These are phyloP conservation scores for Cutaneotrichosporon sp. DNA, from an alignment of 1,284 basidiomycete species.

Conservation along the genomic window DNA sequence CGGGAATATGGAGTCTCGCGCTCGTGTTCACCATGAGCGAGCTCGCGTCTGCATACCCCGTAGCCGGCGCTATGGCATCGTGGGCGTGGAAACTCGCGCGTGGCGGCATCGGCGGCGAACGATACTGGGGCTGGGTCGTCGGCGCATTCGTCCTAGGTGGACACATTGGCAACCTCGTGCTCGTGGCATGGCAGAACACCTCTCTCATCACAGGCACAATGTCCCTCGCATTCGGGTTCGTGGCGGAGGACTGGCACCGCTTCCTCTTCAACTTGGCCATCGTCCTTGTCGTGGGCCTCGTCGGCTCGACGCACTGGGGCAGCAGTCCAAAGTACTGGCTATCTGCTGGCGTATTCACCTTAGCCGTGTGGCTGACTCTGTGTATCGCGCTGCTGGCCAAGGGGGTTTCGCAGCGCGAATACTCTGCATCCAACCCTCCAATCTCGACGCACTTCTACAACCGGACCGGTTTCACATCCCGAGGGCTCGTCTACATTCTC, in stretches of 20 bases:
- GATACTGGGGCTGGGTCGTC: slow-evolving; percentile 47
- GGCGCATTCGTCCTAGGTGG: slow-evolving; percentile 45
- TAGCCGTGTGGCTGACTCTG: slow-evolving; percentile 32
- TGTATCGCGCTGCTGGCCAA: slow-evolving; percentile 39
- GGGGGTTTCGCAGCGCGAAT: slow-evolving; percentile 20
- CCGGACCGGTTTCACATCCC: slow-evolving; percentile 30
- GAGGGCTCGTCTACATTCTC: slow-evolving; percentile 39
- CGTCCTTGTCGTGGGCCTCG: slow-evolving; percentile 31
- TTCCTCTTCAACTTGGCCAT: slow-evolving; percentile 41
- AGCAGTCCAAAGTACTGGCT: slow-evolving; percentile 43
- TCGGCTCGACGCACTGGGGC: slow-evolving; percentile 40
- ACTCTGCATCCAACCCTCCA: not conserved
- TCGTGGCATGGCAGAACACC: slow-evolving; percentile 39
- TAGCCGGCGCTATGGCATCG: slow-evolving; percentile 47
- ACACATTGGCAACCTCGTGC: slow-evolving; percentile 40
- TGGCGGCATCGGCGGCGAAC: slow-evolving; percentile 42
- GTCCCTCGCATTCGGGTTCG: slow-evolving; percentile 30
- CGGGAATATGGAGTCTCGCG: slow-evolving; percentile 33
- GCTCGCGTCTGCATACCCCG: slow-evolving; percentile 46
- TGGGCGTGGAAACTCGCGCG: slow-evolving; percentile 48
- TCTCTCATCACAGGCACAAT: slow-evolving; percentile 42
- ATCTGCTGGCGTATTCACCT: slow-evolving; percentile 20
- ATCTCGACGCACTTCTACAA: slow-evolving; percentile 28
- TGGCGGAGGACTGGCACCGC: slow-evolving; percentile 31
- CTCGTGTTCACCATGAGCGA: slow-evolving; percentile 42